Percentiles rank a stretch among this genome's conserved stretches.
phyloP scores from a whole-genome alignment of 768 basidiomycete species.

The Suillus subluteus region DNA sequence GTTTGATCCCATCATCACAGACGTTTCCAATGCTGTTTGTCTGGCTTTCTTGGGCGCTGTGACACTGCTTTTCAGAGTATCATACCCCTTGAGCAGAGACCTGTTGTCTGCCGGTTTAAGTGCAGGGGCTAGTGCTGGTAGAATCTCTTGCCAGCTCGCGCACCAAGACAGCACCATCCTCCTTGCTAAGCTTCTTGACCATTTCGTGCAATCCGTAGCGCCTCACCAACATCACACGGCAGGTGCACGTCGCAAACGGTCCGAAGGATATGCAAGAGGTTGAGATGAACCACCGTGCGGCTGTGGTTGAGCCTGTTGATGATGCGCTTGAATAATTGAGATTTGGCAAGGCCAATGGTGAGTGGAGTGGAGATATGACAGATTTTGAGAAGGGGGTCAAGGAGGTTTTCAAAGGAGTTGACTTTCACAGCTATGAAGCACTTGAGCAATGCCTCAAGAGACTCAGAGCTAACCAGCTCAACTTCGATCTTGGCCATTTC shows the following conservation, averaged over 20 bases:
- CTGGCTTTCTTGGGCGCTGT: constrained; percentile 69
- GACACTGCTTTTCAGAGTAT: constrained; percentile 41
- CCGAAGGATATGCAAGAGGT: constrained; percentile 82
- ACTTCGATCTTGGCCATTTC: constrained; percentile 95
- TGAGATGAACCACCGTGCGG: constrained; percentile 87
- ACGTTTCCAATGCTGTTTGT: constrained; percentile 72
- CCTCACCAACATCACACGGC: constrained; percentile 74
- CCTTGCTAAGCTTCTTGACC: constrained; percentile 77
- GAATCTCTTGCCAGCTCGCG: constrained; percentile 88
- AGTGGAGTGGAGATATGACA: constrained; percentile 76
- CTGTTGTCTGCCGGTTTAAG: constrained; percentile 54
- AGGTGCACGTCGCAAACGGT: constrained; percentile 90
- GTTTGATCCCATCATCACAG: constrained; percentile 36
- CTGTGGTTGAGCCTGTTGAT: constrained; percentile 76
- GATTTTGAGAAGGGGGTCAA: constrained; percentile 93
- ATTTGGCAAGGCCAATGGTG: constrained; percentile 75
- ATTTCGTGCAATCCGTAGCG: constrained; percentile 80
- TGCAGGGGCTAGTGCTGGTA: constrained; percentile 75
- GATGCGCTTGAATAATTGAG: constrained; percentile 86
- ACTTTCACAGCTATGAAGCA: constrained; percentile 88
- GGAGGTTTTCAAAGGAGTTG: constrained; percentile 88
- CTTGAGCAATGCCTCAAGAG: constrained; percentile 69
- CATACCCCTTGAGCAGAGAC: constrained; percentile 33
- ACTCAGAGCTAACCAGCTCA: constrained; percentile 66
- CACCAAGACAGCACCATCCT: constrained; percentile 91